Percentiles rank a stretch among this genome's conserved stretches.
phyloP scores from a whole-genome alignment of 495 filamentous ascomycete genomes.

The Lindgomyces ingoldianus region DNA sequence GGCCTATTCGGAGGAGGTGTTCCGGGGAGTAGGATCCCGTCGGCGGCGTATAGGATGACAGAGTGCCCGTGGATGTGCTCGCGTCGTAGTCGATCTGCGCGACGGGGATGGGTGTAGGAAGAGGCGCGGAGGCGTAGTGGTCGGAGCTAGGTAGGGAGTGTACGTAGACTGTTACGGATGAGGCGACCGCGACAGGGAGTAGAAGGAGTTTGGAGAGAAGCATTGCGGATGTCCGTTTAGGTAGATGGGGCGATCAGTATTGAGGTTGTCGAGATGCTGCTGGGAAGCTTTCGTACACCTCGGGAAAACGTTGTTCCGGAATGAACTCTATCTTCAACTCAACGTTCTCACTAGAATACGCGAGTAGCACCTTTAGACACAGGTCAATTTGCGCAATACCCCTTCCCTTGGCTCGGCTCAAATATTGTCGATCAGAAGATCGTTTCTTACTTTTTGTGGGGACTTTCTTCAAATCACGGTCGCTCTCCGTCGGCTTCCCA shows the following conservation, averaged over 20 bases:
- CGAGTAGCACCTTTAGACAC: neutral
- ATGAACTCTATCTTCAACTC: neutral
- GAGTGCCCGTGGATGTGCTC: conserved; percentile 33
- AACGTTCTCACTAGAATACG: neutral
- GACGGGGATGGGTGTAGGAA: conserved; percentile 35
- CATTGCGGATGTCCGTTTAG: conserved; percentile 2
- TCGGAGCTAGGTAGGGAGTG: conserved; percentile 13
- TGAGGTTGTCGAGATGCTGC: neutral
- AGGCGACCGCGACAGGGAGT: conserved; percentile 30
- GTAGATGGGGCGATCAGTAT: neutral
- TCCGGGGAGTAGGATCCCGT: conserved; percentile 28
- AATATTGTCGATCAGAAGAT: neutral
- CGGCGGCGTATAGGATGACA: conserved; percentile 39
- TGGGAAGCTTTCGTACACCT: neutral
- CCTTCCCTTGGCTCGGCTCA: neutral
- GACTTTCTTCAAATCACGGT: neutral
- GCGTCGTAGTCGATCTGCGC: conserved; percentile 43
- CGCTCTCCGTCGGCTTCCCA: conserved; percentile 16
- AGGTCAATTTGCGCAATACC: neutral
- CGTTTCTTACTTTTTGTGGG: conserved; percentile 10
- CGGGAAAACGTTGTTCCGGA: neutral
- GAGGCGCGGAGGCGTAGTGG: neutral
- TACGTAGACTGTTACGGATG: conserved; percentile 33
- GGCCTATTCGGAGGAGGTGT: conserved; percentile 66
- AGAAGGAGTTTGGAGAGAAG: conserved; percentile 29